Conservation (phyloP, 1,139 yeast species). For the Candida glucosophila region DNA sequence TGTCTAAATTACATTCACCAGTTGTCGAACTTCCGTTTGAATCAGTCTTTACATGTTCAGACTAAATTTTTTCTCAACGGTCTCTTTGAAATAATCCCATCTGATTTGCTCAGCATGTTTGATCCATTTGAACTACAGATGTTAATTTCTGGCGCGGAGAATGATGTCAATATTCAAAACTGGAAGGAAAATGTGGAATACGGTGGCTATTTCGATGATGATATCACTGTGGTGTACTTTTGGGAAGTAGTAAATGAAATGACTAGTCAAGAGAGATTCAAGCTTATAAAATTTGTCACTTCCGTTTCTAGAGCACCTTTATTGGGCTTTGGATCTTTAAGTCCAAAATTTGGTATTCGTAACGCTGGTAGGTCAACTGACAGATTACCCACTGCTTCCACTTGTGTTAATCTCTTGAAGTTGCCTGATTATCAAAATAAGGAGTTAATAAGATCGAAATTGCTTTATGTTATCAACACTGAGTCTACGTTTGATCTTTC, state of each 20-base stretch:
- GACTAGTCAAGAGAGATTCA: conserved; percentile 48
- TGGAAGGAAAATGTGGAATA: conserved; percentile 54
- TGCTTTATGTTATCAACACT: conserved; percentile 68
- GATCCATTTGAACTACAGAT: conserved; percentile 76
- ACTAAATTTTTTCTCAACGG: conserved; percentile 65
- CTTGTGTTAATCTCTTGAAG: conserved; percentile 83
- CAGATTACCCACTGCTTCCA: conserved; percentile 83
- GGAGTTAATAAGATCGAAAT: conserved; percentile 46
- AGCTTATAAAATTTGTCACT: conserved; percentile 77
- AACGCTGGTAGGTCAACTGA: conserved; percentile 48
- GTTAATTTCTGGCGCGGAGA: conserved; percentile 74
- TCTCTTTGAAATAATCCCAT: conserved; percentile 55
- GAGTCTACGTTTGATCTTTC: conserved; percentile 85
- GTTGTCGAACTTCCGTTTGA: conserved; percentile 72
- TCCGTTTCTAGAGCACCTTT: conserved; percentile 89
- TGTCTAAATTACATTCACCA: conserved; percentile 69
- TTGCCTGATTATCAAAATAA: conserved; percentile 75
- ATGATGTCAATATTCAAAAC: conserved; percentile 63
- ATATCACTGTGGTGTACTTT: conserved; percentile 49
- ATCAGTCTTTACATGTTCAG: conserved; percentile 51
- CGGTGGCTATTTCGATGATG: conserved; percentile 57
- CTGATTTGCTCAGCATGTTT: conserved; percentile 77
- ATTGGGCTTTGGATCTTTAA: conserved; percentile 68
- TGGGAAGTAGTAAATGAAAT: conserved; percentile 76
- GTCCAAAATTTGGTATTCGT: conserved; percentile 75